A percentile compares a stretch with the other conserved stretches of the same genome.
Conservation (phyloP, 176 grass and related monocot genomes). For the Oryza punctata region DNA sequence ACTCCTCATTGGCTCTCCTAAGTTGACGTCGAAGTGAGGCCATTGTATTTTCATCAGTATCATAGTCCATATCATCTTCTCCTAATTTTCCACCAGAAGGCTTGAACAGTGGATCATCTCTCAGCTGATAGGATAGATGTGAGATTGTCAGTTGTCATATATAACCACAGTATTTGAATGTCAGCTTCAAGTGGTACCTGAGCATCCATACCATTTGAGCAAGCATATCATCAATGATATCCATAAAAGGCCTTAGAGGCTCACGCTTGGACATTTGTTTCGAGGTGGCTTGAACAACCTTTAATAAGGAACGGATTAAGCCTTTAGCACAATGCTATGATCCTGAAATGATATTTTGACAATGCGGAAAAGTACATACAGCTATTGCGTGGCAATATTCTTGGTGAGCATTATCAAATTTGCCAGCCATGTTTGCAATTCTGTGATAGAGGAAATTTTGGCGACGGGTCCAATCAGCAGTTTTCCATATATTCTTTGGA, state of each 20-base stretch:
- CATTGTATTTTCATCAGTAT: constrained; percentile 94
- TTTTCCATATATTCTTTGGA: constrained; percentile 94
- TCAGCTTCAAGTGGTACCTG: constrained; percentile 27
- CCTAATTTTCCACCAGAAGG: constrained; percentile 72
- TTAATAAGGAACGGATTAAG: constrained; percentile 2
- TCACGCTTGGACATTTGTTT: constrained; percentile 99
- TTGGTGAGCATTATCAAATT: constrained; percentile 93
- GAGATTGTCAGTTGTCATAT: constrained; percentile 25
- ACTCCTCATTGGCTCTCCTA: constrained; percentile 77
- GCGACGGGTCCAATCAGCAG: constrained; percentile 82
- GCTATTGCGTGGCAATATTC: constrained; percentile 98
- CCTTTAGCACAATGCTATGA: constrained; percentile 24
- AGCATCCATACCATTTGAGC: constrained; percentile 71
- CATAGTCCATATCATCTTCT: constrained; percentile 98
- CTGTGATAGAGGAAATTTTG: constrained; percentile 89
- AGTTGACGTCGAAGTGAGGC: constrained; percentile 78
- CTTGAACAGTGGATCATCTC: constrained; percentile 76
- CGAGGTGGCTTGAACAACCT: constrained; percentile 94
- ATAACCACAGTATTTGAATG: constrained; percentile 24
- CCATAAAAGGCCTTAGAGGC: constrained; percentile 75
- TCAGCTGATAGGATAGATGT: constrained; percentile 46
- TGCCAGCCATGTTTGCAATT: constrained; percentile 92
- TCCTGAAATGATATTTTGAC: not conserved
- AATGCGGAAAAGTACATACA: constrained; percentile 53
- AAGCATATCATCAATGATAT: constrained; percentile 85